A percentile compares a stretch with the other conserved stretches of the same genome.
phyloP scores from a whole-genome alignment of 768 basidiomycete species.

The Naematelia aurantialba region DNA sequence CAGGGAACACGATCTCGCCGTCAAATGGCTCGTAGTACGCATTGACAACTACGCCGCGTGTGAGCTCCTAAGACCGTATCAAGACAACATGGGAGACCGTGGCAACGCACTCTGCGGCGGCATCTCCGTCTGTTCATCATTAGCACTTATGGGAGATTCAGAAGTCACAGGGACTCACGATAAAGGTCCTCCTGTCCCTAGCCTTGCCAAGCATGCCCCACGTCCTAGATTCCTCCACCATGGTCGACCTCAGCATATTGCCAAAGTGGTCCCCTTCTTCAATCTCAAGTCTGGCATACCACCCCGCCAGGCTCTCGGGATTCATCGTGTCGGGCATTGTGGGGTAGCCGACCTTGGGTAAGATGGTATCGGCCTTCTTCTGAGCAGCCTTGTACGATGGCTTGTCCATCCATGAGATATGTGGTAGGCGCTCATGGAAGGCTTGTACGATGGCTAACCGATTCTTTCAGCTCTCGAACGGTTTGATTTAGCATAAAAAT shows the following conservation, averaged over 20 bases:
- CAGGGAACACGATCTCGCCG: constrained; percentile 90
- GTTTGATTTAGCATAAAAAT: neutral
- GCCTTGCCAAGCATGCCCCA: constrained; percentile 72
- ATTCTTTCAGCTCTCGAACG: constrained; percentile 5
- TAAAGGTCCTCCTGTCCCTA: constrained; percentile 72
- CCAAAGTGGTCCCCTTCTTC: constrained; percentile 72
- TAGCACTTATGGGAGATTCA: neutral
- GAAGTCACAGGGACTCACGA: constrained; percentile 57
- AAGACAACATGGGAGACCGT: too few species aligned
- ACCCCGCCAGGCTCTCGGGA: constrained; percentile 64
- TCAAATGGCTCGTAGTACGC: constrained; percentile 60
- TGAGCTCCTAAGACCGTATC: constrained; percentile 25
- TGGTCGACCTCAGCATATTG: constrained; percentile 65
- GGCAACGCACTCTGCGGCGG: neutral
- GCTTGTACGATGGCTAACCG: constrained; percentile 64
- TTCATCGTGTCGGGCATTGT: constrained; percentile 74
- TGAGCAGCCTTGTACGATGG: constrained; percentile 74
- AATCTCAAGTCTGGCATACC: constrained; percentile 67
- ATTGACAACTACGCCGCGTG: constrained; percentile 40
- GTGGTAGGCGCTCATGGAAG: constrained; percentile 71
- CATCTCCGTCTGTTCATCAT: neutral
- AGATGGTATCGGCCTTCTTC: constrained; percentile 78
- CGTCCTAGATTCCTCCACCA: constrained; percentile 60
- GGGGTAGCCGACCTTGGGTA: constrained; percentile 91
- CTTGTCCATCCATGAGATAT: constrained; percentile 88